Base-by-base conservation (phyloP, 2,329 filamentous ascomycete species). In the Chaetomium globosum region DNA sequence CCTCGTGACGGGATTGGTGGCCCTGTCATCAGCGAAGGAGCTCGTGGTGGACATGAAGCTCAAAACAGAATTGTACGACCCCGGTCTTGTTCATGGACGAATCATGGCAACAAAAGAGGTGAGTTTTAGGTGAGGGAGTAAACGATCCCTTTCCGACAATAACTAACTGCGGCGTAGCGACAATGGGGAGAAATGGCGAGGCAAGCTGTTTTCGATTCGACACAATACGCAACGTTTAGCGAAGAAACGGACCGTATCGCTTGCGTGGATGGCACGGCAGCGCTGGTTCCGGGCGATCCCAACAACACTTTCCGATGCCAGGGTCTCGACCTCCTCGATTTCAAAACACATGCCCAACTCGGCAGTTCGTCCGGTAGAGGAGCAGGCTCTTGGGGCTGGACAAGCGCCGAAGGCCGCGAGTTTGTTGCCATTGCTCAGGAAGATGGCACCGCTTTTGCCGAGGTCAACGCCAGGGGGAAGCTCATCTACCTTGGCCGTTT, bases 311-410 rank as follows among this genome's bases (percentile, higher is more conserved):
- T 82, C 72, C 73, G 72, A 33, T 83, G 81, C 73, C 78, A 53
- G 13, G 23, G 61, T 46, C 57, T 85, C 13, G 84, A 87, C 68
- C 78, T 85, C 2, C 82, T 85, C 71, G 81, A 84, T 69, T 87
- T 87, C 74, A 74, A 83, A 53, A 80, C 79, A 48, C 85, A 87
- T 69, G 78, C 80, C 3, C 79, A 80, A 31, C 79, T 87, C 1
- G 85, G 84, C 6, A 83, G 81, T 68, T 68, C 69, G 52, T 71
- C 67, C 3, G 77, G 74, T 4, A 64, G 72, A 46, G 78, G 78
- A 0, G 76, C 78, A 0, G 78, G 76, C 0, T 79, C 77, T 0
- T 82, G 79, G 80, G 82, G 82, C 4, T 81, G 80, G 82, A 82
- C 81, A 0, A 80, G 78, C 2, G 73, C 76, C 2, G 75, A 80